Evolutionary conservation across 2,329 filamentous ascomycete species (phyloP), one percentile per base, ranked within the genome.

Genomic region (Pseudogymnoascus sp.): DNA sequence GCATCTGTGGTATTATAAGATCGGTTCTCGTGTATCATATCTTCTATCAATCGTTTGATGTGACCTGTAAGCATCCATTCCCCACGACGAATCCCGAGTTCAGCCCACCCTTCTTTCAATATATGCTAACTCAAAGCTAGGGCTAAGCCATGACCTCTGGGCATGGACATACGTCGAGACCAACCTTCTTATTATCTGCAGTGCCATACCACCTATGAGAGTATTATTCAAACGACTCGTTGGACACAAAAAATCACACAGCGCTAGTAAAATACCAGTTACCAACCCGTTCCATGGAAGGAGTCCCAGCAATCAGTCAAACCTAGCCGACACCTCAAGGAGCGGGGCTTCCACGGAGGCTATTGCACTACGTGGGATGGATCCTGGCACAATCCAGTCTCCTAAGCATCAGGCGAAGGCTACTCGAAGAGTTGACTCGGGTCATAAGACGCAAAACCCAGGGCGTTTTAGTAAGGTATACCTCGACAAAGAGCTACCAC

Each of bases 101-200:
- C 14, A 11, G 8, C 4, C 23, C 25, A 11, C 23, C 5, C 8
- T n/a, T 16, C 28, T 31, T 53, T 28, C 5, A 28, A 33, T 14
- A 53, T 18, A 56, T 14, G 16, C 50, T 56, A n/a, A 56, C 28
- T 18, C 18, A 8, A 23, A 56, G 25, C 8, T 16, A 56, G 50
- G 50, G 50, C n/a, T 56, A 28, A 56, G 50, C 5, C 50, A 56
- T 18, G 50, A 56, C n/a, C 8, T 56, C n/a, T 56, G 50, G 50
- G 28, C 3, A 12, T 56, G 50, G 50, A 56, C 50, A 56, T 56
- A 56, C 25, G 50, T 56, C 5, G 50, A 56, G 50, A 56, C 28
- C n/a, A 56, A 56, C 50, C 50, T 56, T 33, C 50, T 56, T 33
- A 25, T 56, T 56, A 56, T 56, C 25, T 56, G 50, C 50, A 33